Evolutionary conservation across 257 asterid species (phyloP), one percentile per base, ranked within the genome.

Genomic region (Salvia miltiorrhiza): DNA sequence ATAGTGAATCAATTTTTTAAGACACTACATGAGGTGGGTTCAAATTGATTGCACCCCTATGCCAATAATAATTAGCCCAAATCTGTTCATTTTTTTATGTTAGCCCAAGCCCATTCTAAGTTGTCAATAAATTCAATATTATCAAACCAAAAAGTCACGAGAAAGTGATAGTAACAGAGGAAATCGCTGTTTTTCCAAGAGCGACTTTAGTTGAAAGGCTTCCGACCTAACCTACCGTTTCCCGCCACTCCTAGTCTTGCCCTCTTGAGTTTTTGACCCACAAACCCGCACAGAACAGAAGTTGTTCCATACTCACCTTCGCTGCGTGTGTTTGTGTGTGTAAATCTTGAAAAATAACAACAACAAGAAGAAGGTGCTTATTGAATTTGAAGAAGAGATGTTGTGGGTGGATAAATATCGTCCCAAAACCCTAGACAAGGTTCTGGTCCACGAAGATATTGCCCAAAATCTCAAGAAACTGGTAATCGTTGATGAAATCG

Each of bases 381-480:
- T 56, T 12, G 0, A 12, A 53, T 54, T 54, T 60, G 59, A 12
- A 50, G 60, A 40, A 58, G 75, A 79, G 77, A 90, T 93, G 99
- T 85, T 91, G 91, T 94, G 99, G 99, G 96, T 93, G 37, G 96
- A 93, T 80, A 88, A 88, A 73, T 86, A 94, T 77, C 96, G 97
- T 33, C 99, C 99, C 40, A 94, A 90, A 85, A 72, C 96, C 88
- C 93, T 89, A 62, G 99, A 90, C 82, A 87, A 87, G 80, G 88
- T 91, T 70, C 58, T 81, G 52, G 87, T 94, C 23, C 99, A 94
- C 69, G 78, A 86, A 70, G 92, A 90, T 8, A 83, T 94, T 63
- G 99, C 99, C 47, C 89, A 82, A 70, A 87, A 91, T 85, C 97
- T 94, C 79, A 83, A 84, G 76, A 94, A 91, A 78, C 73, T 94